These are phyloP conservation scores for Trametes punicea DNA, from an alignment of 768 basidiomycete genomes.

Conservation along the genomic window DNA sequence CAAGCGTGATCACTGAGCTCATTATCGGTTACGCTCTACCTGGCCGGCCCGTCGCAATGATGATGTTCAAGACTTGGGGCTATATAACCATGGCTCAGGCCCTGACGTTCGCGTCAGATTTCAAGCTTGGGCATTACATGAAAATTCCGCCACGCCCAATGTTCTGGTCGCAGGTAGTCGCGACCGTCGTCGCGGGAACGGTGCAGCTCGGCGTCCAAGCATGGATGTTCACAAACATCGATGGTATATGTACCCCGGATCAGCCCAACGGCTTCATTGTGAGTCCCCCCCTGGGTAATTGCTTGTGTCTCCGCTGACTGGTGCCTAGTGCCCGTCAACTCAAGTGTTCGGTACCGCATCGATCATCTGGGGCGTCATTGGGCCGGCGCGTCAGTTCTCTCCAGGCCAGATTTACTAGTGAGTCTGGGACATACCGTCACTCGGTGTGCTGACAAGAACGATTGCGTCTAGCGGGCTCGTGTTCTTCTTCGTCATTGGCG, in stretches of 20 bases:
- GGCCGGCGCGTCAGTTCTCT: constrained; percentile 36
- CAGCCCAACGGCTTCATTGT: constrained; percentile 61
- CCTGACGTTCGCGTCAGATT: constrained; percentile 67
- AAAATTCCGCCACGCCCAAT: constrained; percentile 51
- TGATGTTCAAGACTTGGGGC: constrained; percentile 75
- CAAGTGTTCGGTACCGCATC: constrained; percentile 55
- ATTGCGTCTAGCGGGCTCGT: constrained; percentile 27
- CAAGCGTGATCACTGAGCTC: constrained; percentile 71
- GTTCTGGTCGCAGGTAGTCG: constrained; percentile 55
- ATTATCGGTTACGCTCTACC: constrained; percentile 59
- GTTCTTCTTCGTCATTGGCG: constrained; percentile 45
- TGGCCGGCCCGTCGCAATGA: constrained; percentile 71
- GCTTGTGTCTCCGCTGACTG: background rate
- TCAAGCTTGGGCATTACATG: constrained; percentile 77
- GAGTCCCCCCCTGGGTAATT: constrained; percentile 1
- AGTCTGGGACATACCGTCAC: constrained; percentile 4
- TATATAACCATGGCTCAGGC: constrained; percentile 66
- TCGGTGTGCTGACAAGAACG: background rate
- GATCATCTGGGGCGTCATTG: constrained; percentile 46
- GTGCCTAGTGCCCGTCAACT: constrained; percentile 53
- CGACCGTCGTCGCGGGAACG: constrained; percentile 54
- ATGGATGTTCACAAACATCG: constrained; percentile 66
- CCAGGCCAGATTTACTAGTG: constrained; percentile 36
- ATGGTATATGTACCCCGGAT: constrained; percentile 50
- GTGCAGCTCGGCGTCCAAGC: constrained; percentile 64